Conservation (phyloP, 352 stramenopile genomes). For the Aphanomyces invadans region DNA sequence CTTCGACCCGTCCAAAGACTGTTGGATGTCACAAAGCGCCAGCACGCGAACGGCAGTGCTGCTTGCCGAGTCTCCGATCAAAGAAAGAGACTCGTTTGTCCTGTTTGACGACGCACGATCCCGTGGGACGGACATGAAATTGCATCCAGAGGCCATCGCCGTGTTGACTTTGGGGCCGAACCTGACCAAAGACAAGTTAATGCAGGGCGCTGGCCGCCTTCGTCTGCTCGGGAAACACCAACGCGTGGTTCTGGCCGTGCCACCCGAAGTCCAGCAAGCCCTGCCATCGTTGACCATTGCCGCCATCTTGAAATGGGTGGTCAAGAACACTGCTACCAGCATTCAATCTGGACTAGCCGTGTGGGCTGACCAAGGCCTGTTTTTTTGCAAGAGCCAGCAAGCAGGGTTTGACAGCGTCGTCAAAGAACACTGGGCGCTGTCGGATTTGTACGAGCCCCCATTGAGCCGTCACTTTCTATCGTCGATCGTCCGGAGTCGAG, state of each 20-base stretch:
- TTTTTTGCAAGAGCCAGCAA: slow-evolving; percentile 40
- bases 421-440: slow-evolving; percentile 43
- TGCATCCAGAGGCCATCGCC: slow-evolving; percentile 52
- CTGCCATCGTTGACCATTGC: slow-evolving; percentile 27
- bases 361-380: slow-evolving; percentile 71
- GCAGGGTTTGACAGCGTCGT: slow-evolving; percentile 31
- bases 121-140: slow-evolving; percentile 84
- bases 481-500: slow-evolving; percentile 17
- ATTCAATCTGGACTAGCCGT: slow-evolving; percentile 54
- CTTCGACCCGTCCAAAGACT: slow-evolving; percentile 55
- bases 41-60: slow-evolving; percentile 35
- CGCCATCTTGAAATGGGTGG: slow-evolving; percentile 78
- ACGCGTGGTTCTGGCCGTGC: slow-evolving; percentile 57
- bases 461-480: slow-evolving; percentile 37
- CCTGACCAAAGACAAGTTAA: slow-evolving; percentile 88
- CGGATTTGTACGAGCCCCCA: slow-evolving; percentile 33
- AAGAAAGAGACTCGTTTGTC: slow-evolving; percentile 80
- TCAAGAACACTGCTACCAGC: slow-evolving; percentile 75
- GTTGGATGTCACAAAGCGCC: slow-evolving; percentile 73
- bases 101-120: slow-evolving; percentile 88
- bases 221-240: slow-evolving; percentile 65
- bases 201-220: slow-evolving; percentile 87
- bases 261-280: slow-evolving; percentile 54
- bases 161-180: slow-evolving; percentile 78
- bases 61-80: slow-evolving; percentile 58